A percentile compares a stretch with the other conserved stretches of the same genome.
Evolutionary conservation across 192 early-diverging fungal genomes (phyloP).

Genomic region (Allomyces javanicus): DNA sequence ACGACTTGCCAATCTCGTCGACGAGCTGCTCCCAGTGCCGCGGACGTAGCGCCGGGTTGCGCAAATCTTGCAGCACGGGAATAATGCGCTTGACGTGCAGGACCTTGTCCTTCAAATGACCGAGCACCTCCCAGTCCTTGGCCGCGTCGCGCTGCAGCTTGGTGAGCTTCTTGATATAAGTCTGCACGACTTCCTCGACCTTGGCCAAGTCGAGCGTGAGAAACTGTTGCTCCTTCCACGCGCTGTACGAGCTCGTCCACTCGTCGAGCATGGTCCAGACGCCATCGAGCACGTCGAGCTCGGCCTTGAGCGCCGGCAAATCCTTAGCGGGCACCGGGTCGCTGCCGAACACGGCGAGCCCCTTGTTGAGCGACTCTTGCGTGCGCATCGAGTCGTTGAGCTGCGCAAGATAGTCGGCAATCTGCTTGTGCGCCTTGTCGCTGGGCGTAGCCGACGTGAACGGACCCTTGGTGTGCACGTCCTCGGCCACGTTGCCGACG

Average conservation of each 20-base stretch:
- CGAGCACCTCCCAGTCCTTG: slow-evolving; percentile 55
- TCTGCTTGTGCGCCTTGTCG: slow-evolving; percentile 24
- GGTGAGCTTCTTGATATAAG: slow-evolving; percentile 29
- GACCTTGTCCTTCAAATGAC: slow-evolving; percentile 78
- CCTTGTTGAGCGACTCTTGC: slow-evolving; percentile 22
- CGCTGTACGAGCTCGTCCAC: slow-evolving; percentile 19
- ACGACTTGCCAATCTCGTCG: slow-evolving; percentile 54
- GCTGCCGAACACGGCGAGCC: slow-evolving; percentile 22
- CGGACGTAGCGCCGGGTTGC: slow-evolving; percentile 86
- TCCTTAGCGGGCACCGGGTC: slow-evolving; percentile 34
- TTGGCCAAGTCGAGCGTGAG: slow-evolving; percentile 29
- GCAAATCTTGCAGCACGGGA: slow-evolving; percentile 63
- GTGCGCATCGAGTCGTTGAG: slow-evolving; percentile 19
- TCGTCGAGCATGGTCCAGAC: slow-evolving; percentile 31
- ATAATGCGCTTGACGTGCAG: slow-evolving; percentile 61
- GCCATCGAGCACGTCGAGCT: slow-evolving; percentile 18
- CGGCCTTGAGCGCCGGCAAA: slow-evolving; percentile 32
- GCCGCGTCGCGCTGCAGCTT: slow-evolving; percentile 28
- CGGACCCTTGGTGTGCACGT: slow-evolving; percentile 36
- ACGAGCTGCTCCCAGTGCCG: slow-evolving; percentile 94
- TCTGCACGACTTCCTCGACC: slow-evolving; percentile 28
- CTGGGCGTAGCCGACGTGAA: slow-evolving; percentile 28
- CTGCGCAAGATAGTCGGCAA: slow-evolving; percentile 23
- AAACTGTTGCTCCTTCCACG: slow-evolving; percentile 25
- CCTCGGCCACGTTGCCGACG: slow-evolving; percentile 28